Evolutionary conservation across 148 eudicot species (phyloP).

Genomic region (Cornus suecica): DNA sequence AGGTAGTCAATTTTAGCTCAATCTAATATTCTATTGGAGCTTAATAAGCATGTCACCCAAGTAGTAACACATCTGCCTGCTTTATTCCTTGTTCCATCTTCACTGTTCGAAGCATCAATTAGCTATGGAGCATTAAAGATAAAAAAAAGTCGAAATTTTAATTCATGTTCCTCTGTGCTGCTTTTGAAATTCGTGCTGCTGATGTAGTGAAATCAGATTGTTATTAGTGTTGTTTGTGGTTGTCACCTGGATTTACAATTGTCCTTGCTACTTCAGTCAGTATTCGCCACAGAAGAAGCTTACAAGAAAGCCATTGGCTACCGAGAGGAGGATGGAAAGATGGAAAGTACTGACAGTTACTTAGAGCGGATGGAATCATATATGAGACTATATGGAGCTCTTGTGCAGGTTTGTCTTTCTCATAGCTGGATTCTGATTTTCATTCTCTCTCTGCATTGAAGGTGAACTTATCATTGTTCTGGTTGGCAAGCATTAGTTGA

Average conservation of each 20-base stretch:
- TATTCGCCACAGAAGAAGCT: conserved; percentile 48
- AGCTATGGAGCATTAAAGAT: background rate
- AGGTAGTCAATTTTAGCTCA: conserved; percentile 36
- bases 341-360: conserved; percentile 56
- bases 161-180: background rate
- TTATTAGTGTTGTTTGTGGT: background rate
- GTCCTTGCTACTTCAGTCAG: conserved; percentile 35
- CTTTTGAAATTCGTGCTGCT: background rate
- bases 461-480: background rate
- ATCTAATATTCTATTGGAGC: background rate
- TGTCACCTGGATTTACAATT: background rate
- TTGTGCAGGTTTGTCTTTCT: conserved; percentile 69
- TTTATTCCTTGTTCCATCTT: background rate
- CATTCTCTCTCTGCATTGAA: background rate
- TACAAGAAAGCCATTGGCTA: conserved; percentile 72
- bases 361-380: conserved; percentile 47
- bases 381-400: conserved; percentile 86
- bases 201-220: background rate
- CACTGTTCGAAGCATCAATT: background rate
- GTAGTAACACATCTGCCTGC: background rate
- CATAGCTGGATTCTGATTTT: conserved; percentile 4
- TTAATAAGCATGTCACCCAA: background rate
- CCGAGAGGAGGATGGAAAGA: conserved; percentile 58
- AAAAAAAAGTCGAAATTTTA: background rate
- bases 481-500: background rate